Conservation (phyloP, 192 early-diverging fungal species). For the Gryganskiella cystojenkinii region DNA sequence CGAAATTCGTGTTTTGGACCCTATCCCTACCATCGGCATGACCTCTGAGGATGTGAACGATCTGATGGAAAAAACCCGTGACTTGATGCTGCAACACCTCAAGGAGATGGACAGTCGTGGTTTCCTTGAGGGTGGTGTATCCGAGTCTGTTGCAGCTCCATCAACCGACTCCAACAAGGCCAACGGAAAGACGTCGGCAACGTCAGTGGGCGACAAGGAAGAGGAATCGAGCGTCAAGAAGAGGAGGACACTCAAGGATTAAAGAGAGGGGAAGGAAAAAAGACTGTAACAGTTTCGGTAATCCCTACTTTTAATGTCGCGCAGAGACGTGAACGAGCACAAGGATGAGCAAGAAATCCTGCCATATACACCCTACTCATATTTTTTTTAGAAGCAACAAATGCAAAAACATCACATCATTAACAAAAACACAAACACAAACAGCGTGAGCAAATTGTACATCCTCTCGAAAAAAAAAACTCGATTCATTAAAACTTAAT, state of each 20-base stretch:
- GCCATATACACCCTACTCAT: no score
- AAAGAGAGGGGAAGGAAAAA: neutral
- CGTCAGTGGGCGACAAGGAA: slow-evolving; percentile 18
- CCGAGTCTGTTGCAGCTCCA: neutral
- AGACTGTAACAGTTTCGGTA: no score
- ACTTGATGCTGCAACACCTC: slow-evolving; percentile 61
- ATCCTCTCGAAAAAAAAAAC: no score
- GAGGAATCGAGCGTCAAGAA: slow-evolving; percentile 42
- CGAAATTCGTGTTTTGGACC: slow-evolving; percentile 65
- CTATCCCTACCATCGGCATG: slow-evolving; percentile 59
- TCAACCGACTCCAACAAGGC: neutral
- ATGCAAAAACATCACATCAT: no score
- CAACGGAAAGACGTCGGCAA: slow-evolving; percentile 29
- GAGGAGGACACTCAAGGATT: slow-evolving; percentile 47
- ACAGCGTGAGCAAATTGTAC: no score
- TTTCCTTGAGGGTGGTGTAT: neutral
- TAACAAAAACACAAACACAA: no score
- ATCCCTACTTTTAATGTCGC: no score
- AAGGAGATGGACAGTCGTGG: slow-evolving; percentile 54
- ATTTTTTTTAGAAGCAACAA: no score
- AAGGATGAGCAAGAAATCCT: no score
- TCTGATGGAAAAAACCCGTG: slow-evolving; percentile 55
- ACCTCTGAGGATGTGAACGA: slow-evolving; percentile 58
- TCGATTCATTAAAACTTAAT: no score
- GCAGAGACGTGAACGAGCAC: no score